A percentile compares a stretch with the other conserved stretches of the same genome.
Conservation (phyloP, 495 filamentous ascomycete species). For the Aspergillus haitiensis region DNA sequence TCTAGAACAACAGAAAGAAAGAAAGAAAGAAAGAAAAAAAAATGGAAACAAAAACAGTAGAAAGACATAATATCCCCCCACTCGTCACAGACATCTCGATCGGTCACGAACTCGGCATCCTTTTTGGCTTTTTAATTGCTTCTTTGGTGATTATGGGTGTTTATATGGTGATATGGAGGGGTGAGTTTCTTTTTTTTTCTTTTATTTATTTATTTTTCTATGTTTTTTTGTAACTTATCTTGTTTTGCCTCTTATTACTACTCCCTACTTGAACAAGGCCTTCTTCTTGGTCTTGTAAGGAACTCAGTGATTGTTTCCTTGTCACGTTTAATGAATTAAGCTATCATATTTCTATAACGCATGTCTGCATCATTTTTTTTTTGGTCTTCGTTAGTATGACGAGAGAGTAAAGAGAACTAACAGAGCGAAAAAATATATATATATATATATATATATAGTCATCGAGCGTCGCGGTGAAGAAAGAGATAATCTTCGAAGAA, state of each 20-base stretch:
- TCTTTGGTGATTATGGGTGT: slow-evolving; percentile 40
- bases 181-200: slow-evolving; percentile 23
- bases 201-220: not conserved
- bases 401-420: not conserved
- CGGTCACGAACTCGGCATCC: slow-evolving; percentile 43
- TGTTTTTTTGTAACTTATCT: no score
- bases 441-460: slow-evolving; percentile 25
- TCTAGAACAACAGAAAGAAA: no score
- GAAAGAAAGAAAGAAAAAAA: not conserved
- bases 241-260: not conserved
- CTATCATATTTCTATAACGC: no score
- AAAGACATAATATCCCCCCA: slow-evolving; percentile 27
- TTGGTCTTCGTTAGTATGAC: not conserved
- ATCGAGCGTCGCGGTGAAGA: slow-evolving; percentile 38
- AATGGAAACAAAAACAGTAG: not conserved
- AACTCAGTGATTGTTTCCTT: no score
- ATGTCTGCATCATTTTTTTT: not conserved
- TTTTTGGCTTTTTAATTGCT: slow-evolving; percentile 43
- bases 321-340: no score
- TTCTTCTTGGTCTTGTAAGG: no score
- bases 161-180: slow-evolving; percentile 42
- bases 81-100: slow-evolving; percentile 33
- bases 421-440: not conserved
- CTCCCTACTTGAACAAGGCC: no score
- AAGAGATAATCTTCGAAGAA: slow-evolving; percentile 14